Base-by-base conservation (phyloP, 495 filamentous ascomycete genomes). In the Penicillium canescens region DNA sequence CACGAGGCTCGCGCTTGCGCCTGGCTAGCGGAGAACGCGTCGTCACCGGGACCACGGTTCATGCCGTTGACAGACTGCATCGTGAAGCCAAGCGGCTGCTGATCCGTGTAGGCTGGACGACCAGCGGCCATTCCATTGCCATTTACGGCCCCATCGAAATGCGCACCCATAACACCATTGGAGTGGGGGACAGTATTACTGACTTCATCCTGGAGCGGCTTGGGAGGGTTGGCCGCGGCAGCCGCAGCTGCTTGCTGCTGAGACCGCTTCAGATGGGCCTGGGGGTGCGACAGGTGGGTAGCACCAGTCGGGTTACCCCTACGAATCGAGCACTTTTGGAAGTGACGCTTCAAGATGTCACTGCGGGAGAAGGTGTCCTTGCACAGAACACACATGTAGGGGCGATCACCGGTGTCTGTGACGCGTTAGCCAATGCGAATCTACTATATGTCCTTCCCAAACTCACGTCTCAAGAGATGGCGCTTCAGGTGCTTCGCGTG, bases 291-390 rank as follows among this genome's bases (percentile, higher is more conserved):
- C 63, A 98, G 74, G 80, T 98, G 93, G 61, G 85, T 94, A 51
- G 86, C 88, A 50, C 91, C 92, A 20, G 89, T 95, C 23, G 93
- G 93, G 75, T 97, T 97, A 41, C 94, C 94, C 58, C 94, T 85
- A 58, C 94, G 85, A 46, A 96, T 86, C 28, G 93, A 96, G 74
- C 94, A 98, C 74, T 98, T 98, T 68, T 96, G 90, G 70, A 98
- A 98, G 71, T 98, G 94, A 53, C 94, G 88, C 77, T 98, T 98
- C 67, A 98, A 76, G 58, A 98, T 98, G 70, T 98, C 94, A 77
- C 90, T 96, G 66, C 94, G 86, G 23, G 92, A 96, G 75, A 98
- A 98, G n/a, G 90, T 97, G 71, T 98, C 94, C 68, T 92, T 88
- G 77, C 94, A 98, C 39, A 98, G 81, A 55, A 91, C 87, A 75